These are phyloP conservation scores for Ceratobasidium sp. DNA, from an alignment of 1,284 basidiomycete genomes.

Conservation along the genomic window DNA sequence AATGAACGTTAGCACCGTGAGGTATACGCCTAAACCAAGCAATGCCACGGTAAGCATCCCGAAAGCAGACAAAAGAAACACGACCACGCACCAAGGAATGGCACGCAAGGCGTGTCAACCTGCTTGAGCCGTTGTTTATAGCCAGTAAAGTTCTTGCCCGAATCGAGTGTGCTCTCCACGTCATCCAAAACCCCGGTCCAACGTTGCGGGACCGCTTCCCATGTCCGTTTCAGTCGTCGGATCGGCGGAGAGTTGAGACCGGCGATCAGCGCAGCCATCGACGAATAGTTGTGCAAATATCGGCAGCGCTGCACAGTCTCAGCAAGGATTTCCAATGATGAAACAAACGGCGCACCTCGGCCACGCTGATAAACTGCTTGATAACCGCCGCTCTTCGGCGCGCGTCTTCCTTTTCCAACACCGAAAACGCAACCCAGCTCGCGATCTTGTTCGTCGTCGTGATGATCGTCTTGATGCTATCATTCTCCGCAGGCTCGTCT, in stretches of 20 bases:
- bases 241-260: slow-evolving; percentile 96
- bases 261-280: slow-evolving; percentile 95
- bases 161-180: slow-evolving; percentile 88
- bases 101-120: slow-evolving; percentile 94
- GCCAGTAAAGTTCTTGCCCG: slow-evolving; percentile 92
- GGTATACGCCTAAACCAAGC: slow-evolving; percentile 81
- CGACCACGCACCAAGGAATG: slow-evolving; percentile 80
- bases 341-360: slow-evolving; percentile 69
- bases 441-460: slow-evolving; percentile 94
- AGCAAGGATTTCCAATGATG: background rate
- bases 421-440: slow-evolving; percentile 94
- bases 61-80: slow-evolving; percentile 8
- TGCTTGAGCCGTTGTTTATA: slow-evolving; percentile 89
- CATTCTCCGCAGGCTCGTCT: slow-evolving; percentile 73
- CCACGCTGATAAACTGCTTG: slow-evolving; percentile 93
- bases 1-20: slow-evolving; percentile 96
- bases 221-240: slow-evolving; percentile 91
- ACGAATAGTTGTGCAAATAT: slow-evolving; percentile 92
- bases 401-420: slow-evolving; percentile 87
- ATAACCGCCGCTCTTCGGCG: slow-evolving; percentile 84
- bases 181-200: slow-evolving; percentile 59
- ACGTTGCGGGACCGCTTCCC: slow-evolving; percentile 87
- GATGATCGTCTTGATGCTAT: slow-evolving; percentile 91
- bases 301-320: slow-evolving; percentile 81
- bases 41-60: background rate